Evolutionary conservation across 2,329 filamentous ascomycete species (phyloP), one percentile per base, ranked within the genome.

Genomic region (Penicillium sp.): DNA sequence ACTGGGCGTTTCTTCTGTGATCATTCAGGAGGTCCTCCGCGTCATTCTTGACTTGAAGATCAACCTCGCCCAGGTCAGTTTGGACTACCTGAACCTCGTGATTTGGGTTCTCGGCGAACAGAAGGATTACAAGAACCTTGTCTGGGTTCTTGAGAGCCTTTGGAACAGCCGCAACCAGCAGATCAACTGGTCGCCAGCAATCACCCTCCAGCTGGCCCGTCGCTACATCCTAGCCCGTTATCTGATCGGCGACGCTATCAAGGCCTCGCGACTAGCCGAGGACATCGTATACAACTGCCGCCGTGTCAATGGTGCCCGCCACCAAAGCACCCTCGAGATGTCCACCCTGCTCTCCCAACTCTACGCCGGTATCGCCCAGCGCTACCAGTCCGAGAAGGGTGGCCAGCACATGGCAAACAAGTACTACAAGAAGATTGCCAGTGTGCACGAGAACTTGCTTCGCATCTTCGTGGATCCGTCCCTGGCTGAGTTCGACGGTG

Each of bases 271-370:
- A 38, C 77, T 85, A 37, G 79, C 79, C 63, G 82, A 84, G 69
- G 80, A 83, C 63, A 83, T 84, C 48, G 78, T 79, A 4, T 84
- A 84, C 75, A 85, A 84, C 69, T 79, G 83, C 67, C 79, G 80
- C 25, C 80, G 82, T 35, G 81, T 82, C 25, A 80, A 82, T 66
- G 82, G 82, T 6, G 73, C 77, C 22, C 74, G 78, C 20, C 76
- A 82, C 58, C 71, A 76, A 0, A 75, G 75, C 54, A 83, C 82
- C 2, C 69, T 83, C 47, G 78, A 82, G 63, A 79, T 80, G 58
- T 81, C 79, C 47, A 75, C 77, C 52, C 74, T 84, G 6, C 75
- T 84, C 4, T 79, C 81, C 0, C 74, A 82, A 65, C 74, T 84
- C 3, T 84, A 83, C 72, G 82, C 80, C 20, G 67, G 70, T 10